Evolutionary conservation across 1,284 basidiomycete genomes (phyloP).

Genomic region (Cryptococcus sp.): DNA sequence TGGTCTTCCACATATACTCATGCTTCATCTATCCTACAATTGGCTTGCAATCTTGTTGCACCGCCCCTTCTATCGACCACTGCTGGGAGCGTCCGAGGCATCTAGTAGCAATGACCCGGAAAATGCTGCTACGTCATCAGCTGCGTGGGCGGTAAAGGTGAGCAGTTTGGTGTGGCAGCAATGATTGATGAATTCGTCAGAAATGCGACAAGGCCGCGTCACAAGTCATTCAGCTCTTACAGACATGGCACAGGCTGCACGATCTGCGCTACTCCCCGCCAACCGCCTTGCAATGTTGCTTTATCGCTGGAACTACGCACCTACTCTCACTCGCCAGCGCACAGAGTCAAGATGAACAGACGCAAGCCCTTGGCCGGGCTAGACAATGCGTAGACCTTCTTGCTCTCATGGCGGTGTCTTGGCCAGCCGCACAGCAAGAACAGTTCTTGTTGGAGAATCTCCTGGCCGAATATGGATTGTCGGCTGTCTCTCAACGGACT

Average conservation of each 20-base stretch:
- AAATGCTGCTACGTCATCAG: constrained; percentile 57
- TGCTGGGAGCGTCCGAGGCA: constrained; percentile 53
- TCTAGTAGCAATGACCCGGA: constrained; percentile 49
- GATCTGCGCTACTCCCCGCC: constrained; percentile 65
- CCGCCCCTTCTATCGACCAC: constrained; percentile 64
- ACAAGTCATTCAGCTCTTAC: constrained; percentile 64
- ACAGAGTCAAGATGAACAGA: constrained; percentile 20
- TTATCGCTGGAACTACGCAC: constrained; percentile 63
- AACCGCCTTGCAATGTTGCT: constrained; percentile 65
- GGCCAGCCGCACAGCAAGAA: constrained; percentile 31
- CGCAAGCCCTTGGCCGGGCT: constrained; percentile 18
- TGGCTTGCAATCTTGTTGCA: constrained; percentile 68
- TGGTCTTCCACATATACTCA: constrained; percentile 64
- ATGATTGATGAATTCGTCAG: constrained; percentile 10
- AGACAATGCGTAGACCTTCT: constrained; percentile 29
- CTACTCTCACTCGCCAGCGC: constrained; percentile 30
- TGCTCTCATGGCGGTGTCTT: constrained; percentile 25
- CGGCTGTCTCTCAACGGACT: not conserved
- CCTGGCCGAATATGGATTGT: constrained; percentile 25
- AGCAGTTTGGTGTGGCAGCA: not conserved
- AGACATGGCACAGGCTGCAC: constrained; percentile 63
- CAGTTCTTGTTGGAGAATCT: constrained; percentile 23
- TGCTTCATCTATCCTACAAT: constrained; percentile 65
- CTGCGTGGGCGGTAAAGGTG: constrained; percentile 20
- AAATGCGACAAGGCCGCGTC: constrained; percentile 67